Evolutionary conservation across 1,139 yeast species (phyloP).

Genomic region (Waltiozyma sp.): DNA sequence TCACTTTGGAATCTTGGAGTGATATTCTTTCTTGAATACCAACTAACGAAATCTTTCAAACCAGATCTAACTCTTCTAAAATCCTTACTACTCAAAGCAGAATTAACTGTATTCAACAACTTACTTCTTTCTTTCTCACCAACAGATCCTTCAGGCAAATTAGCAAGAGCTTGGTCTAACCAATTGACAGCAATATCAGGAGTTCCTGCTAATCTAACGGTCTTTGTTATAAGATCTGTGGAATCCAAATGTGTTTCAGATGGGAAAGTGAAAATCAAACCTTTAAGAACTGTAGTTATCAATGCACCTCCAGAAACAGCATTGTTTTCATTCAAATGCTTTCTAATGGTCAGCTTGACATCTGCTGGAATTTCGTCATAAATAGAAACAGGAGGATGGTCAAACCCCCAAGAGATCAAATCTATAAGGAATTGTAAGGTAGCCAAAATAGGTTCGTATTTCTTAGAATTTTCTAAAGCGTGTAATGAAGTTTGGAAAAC

Average conservation of each 20-base stretch:
- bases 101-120: conserved; percentile 42
- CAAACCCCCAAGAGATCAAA: conserved; percentile 74
- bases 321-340: conserved; percentile 23
- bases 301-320: conserved; percentile 38
- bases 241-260: conserved; percentile 65
- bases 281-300: conserved; percentile 44
- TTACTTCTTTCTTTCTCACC: conserved; percentile 55
- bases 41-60: conserved; percentile 63
- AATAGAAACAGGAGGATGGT: conserved; percentile 67
- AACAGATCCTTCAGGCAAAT: conserved; percentile 49
- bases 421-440: conserved; percentile 72
- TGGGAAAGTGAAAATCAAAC: conserved; percentile 65
- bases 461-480: conserved; percentile 49
- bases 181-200: conserved; percentile 38
- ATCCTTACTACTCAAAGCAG: conserved; percentile 60
- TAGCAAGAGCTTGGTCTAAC: conserved; percentile 44
- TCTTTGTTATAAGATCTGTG: conserved; percentile 58
- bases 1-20: conserved; percentile 31
- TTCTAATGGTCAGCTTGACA: conserved; percentile 39
- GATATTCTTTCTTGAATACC: conserved; percentile 75
- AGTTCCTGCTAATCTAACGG: conserved; percentile 39
- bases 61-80: conserved; percentile 62
- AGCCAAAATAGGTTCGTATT: conserved; percentile 52
- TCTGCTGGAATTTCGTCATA: conserved; percentile 44
- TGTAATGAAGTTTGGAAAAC: conserved; percentile 51